These are phyloP conservation scores for Trichoderma parareesei DNA, from an alignment of 495 filamentous ascomycete genomes.

Conservation along the genomic window DNA sequence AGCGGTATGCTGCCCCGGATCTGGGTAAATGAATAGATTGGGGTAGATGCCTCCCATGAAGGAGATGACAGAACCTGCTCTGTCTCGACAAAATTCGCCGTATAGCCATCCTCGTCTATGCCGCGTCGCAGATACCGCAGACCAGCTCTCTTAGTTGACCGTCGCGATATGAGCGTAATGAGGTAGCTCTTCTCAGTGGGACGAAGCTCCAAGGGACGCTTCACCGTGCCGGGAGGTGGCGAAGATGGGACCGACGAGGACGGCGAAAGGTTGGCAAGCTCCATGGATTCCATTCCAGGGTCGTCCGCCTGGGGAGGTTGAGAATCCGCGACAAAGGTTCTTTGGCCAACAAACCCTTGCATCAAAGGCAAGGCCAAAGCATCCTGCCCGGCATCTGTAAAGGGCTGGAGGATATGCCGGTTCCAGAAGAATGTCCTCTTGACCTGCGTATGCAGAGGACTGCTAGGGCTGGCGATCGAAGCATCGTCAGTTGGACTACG, in stretches of 20 bases:
- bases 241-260: constrained; percentile 14
- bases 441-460: constrained; percentile 62
- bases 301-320: constrained; percentile 37
- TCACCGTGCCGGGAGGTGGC: constrained; percentile 16
- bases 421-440: constrained; percentile 93
- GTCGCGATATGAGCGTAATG: constrained; percentile 78
- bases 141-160: constrained; percentile 76
- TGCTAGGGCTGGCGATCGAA: constrained; percentile 24
- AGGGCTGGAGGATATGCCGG: constrained; percentile 58
- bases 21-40: constrained; percentile 76
- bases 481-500: constrained; percentile 45
- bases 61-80: constrained; percentile 77
- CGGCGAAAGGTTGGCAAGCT: constrained; percentile 28
- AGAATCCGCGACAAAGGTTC: constrained; percentile 59
- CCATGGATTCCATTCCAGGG: constrained; percentile 31
- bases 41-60: constrained; percentile 51
- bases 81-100: constrained; percentile 88
- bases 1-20: constrained; percentile 81
- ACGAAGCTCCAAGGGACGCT: constrained; percentile 20
- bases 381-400: constrained; percentile 60
- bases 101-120: constrained; percentile 76
- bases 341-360: constrained; percentile 91
- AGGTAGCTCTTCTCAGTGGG: constrained; percentile 48
- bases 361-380: constrained; percentile 72
- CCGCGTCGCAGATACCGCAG: constrained; percentile 88